A percentile compares a stretch with the other conserved stretches of the same genome.
phyloP scores from a whole-genome alignment of 78 protist genomes.

The Chrysochromulina tobinii region DNA sequence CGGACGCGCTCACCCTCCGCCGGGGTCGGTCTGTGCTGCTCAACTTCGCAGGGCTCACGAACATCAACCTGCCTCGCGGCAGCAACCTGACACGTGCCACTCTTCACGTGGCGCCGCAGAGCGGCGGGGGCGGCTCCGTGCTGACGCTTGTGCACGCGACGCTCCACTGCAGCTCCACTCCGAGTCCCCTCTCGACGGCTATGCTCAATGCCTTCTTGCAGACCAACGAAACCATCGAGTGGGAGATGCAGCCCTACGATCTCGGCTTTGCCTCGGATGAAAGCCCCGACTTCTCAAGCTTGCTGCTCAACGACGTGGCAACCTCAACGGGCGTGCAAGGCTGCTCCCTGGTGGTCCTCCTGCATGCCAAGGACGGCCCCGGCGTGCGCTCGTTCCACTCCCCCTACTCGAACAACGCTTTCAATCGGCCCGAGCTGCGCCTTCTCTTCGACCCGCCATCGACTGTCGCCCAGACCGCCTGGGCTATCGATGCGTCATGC shows the following conservation, averaged over 20 bases:
- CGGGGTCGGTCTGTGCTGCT: not conserved
- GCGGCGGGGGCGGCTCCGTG: not conserved
- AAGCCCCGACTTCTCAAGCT: not conserved
- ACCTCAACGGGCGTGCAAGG: not conserved
- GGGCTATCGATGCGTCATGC: not conserved
- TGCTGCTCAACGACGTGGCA: not conserved
- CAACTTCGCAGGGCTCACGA: not conserved
- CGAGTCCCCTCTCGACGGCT: not conserved
- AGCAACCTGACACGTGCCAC: not conserved
- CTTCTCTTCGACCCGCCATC: not conserved
- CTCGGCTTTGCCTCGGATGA: not conserved
- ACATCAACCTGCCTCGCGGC: not conserved
- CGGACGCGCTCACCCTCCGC: not conserved
- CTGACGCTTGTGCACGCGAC: not conserved
- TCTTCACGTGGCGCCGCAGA: not conserved
- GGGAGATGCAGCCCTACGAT: not conserved
- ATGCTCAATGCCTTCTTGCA: not conserved
- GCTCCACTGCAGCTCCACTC: not conserved
- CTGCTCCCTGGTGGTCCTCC: not conserved
- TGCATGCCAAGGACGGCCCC: not conserved
- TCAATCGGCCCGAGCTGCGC: not conserved
- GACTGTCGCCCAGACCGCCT: not conserved
- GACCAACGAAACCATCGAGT: not conserved
- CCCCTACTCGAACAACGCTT: not conserved
- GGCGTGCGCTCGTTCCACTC: not conserved